These are phyloP conservation scores for Sophora flavescens DNA, from an alignment of 306 rosid genomes.

Conservation along the genomic window DNA sequence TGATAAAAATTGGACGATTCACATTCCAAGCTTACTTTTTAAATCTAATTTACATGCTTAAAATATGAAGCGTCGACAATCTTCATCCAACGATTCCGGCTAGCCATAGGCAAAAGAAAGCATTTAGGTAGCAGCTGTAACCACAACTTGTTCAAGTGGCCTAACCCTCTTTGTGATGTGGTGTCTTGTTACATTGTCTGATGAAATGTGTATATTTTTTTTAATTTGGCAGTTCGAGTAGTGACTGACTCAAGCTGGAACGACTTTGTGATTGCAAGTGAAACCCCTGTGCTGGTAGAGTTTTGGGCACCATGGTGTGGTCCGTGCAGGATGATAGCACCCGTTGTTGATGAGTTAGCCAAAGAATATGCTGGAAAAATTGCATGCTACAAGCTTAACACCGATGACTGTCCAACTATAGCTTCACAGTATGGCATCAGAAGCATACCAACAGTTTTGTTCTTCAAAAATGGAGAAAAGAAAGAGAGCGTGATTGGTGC, in stretches of 20 bases:
- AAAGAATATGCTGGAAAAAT: constrained; percentile 83
- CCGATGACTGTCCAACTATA: constrained; percentile 73
- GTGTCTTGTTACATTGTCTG: neutral
- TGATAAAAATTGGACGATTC: no score
- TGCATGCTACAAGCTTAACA: constrained; percentile 80
- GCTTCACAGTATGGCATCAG: constrained; percentile 87
- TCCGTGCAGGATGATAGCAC: constrained; percentile 89
- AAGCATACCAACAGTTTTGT: constrained; percentile 94
- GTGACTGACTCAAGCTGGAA: constrained; percentile 86
- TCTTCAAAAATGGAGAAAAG: constrained; percentile 90
- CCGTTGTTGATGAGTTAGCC: constrained; percentile 79
- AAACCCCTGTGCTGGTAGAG: constrained; percentile 84
- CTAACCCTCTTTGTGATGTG: neutral
- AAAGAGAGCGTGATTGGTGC: constrained; percentile 90
- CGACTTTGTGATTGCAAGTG: constrained; percentile 67
- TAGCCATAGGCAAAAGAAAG: no score
- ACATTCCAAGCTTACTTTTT: no score
- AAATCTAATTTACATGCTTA: no score
- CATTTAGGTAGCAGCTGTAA: constrained; percentile 3
- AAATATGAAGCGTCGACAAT: no score
- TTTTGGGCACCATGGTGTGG: constrained; percentile 99
- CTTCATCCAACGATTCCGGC: no score
- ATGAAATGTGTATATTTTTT: neutral
- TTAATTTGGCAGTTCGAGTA: constrained; percentile 66
- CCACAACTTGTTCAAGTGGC: neutral